A percentile compares a stretch with the other conserved stretches of the same genome.
phyloP scores from a whole-genome alignment of 2,329 filamentous ascomycete species.

The Podosphaera leucotricha region DNA sequence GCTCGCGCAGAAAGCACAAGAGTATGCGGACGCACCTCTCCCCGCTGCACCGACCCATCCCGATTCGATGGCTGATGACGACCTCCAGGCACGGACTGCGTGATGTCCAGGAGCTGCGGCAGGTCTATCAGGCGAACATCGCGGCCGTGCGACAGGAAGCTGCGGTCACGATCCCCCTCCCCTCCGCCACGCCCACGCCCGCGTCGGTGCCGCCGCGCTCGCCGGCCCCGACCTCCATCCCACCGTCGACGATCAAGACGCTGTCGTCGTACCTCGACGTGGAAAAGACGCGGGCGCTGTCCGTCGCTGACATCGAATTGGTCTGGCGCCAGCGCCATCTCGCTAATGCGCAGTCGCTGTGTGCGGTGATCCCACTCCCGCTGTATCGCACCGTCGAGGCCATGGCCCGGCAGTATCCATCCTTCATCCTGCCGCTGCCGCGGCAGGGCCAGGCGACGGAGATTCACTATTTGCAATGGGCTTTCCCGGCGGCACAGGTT shows the following conservation, averaged over 20 bases:
- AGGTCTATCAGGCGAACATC: conserved; percentile 72
- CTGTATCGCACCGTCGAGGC: conserved; percentile 52
- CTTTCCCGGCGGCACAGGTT: conserved; percentile 49
- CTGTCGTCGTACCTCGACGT: conserved; percentile 54
- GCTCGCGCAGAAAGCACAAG: conserved; percentile 56
- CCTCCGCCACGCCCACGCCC: conserved; percentile 9
- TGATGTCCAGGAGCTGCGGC: conserved; percentile 52
- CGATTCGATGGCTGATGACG: background rate
- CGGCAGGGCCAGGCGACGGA: conserved; percentile 49
- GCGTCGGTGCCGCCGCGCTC: no score
- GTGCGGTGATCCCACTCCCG: conserved; percentile 50
- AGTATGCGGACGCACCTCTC: conserved; percentile 18
- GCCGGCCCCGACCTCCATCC: no score
- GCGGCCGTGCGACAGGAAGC: conserved; percentile 43
- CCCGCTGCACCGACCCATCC: background rate
- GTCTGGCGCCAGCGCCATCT: conserved; percentile 84
- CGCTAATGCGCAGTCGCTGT: conserved; percentile 47
- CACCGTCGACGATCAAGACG: conserved; percentile 24
- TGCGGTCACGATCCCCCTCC: conserved; percentile 23
- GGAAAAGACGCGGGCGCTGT: conserved; percentile 47
- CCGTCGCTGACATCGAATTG: conserved; percentile 58
- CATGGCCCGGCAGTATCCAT: conserved; percentile 51
- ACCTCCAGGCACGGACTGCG: conserved; percentile 30
- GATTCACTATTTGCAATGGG: conserved; percentile 94
- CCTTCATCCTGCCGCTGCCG: conserved; percentile 77